Evolutionary conservation across 1,284 basidiomycete genomes (phyloP).

Genomic region (Naganishia sp.): DNA sequence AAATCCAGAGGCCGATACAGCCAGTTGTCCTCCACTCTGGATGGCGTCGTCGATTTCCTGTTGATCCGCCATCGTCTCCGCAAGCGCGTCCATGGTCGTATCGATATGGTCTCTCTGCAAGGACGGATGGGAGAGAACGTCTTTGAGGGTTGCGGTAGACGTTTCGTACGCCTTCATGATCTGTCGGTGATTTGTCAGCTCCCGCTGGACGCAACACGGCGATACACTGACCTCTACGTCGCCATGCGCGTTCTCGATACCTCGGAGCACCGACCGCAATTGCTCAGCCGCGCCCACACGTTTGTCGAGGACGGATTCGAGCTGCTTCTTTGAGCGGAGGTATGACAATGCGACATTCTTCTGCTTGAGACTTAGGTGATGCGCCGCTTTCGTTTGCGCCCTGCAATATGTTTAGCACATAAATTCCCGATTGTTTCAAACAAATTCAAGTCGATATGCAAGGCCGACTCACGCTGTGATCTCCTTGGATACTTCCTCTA

Average conservation of each 20-base stretch:
- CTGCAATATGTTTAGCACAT: slow-evolving; percentile 51
- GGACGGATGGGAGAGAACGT: slow-evolving; percentile 75
- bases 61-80: slow-evolving; percentile 76
- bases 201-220: background rate
- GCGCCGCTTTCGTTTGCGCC: slow-evolving; percentile 66
- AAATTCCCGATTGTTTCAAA: background rate
- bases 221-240: slow-evolving; percentile 71
- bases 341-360: slow-evolving; percentile 73
- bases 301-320: slow-evolving; percentile 75
- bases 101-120: slow-evolving; percentile 77
- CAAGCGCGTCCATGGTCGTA: slow-evolving; percentile 79
- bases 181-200: slow-evolving; percentile 52
- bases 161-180: slow-evolving; percentile 83
- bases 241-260: slow-evolving; percentile 81
- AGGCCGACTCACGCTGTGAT: slow-evolving; percentile 61
- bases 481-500: slow-evolving; percentile 59
- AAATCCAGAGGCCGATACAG: slow-evolving; percentile 60
- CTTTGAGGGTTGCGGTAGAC: slow-evolving; percentile 72
- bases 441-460: background rate
- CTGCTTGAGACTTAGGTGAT: slow-evolving; percentile 67
- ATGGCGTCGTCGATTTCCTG: slow-evolving; percentile 80
- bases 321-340: slow-evolving; percentile 73
- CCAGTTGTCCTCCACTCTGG: slow-evolving; percentile 63
- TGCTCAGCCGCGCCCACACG: slow-evolving; percentile 72
- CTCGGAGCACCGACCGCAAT: slow-evolving; percentile 71